Percentiles rank a stretch among this genome's conserved stretches.
Evolutionary conservation across 495 filamentous ascomycete genomes (phyloP).

Genomic region (Lophium mytilinum): DNA sequence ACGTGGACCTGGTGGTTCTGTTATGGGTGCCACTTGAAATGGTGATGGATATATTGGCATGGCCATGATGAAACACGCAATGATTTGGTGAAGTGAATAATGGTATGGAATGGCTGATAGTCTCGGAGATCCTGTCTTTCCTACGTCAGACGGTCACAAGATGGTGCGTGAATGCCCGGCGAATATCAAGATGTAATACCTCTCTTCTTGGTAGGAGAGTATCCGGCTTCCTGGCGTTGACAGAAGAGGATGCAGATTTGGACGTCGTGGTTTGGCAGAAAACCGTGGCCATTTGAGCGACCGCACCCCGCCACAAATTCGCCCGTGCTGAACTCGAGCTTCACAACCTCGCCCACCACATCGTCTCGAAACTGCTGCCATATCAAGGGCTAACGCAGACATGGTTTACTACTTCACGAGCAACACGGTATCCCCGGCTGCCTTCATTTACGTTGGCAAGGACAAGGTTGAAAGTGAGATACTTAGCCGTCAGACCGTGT

Average conservation of each 20-base stretch:
- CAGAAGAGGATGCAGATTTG: no score
- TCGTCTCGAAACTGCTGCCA: neutral
- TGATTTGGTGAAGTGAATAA: neutral
- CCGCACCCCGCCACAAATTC: neutral
- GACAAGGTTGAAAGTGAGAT: constrained; percentile 94
- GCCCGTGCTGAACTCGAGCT: no score
- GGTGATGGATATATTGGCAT: neutral
- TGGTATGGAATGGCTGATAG: neutral
- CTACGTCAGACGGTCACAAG: no score
- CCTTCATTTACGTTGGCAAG: constrained; percentile 92
- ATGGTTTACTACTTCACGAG: constrained; percentile 99
- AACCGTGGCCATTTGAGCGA: neutral
- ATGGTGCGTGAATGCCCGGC: no score
- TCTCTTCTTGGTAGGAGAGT: no score
- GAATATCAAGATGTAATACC: no score
- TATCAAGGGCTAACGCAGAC: neutral
- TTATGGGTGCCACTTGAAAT: neutral
- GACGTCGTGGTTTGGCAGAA: no score
- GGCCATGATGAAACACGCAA: neutral
- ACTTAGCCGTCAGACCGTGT: neutral
- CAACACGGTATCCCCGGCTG: constrained; percentile 62
- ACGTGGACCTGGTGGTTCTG: neutral
- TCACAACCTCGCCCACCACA: neutral
- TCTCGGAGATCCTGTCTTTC: no score
- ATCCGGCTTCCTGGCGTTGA: no score